Evolutionary conservation across 2,329 filamentous ascomycete genomes (phyloP), one percentile per base, ranked within the genome.

Genomic region (Coleophoma crateriformis): DNA sequence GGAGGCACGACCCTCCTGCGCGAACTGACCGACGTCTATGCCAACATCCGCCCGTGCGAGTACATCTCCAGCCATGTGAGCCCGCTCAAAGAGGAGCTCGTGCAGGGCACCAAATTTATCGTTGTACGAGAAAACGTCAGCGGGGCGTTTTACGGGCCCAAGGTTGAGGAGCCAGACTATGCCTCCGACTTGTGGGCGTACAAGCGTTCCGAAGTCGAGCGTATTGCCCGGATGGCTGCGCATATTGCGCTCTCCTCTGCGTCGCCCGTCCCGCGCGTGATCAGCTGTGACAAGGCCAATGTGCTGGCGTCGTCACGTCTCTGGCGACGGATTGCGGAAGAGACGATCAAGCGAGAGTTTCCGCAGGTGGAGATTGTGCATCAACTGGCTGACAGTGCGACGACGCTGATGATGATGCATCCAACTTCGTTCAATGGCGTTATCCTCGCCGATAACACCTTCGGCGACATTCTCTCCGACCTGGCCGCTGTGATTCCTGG

Each of bases 61-160:
- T 96, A 96, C 73, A 88, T 89, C 46, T 89, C 89, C 1, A 87
- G 95, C 63, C 83, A 90, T 47, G 78, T 75, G 63, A 95, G 89
- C 14, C 90, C 90, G 0, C 82, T 96, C 56, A 94, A 95, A 72
- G 82, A 86, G 49, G 78, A 84, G 4, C 78, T 96, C 54, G 92
- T 87, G 77, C 78, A 82, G 57, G 90, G 87, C 63, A 90, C 87
- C 61, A 86, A 96, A 76, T 88, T 96, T 71, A 87, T 87, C 71
- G 85, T 96, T 63, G 84, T 96, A 53, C 87, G 91, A 46, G 90
- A 96, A 71, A 71, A 95, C 46, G 95, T 90, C 0, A 86, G 88
- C 20, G 90, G 90, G 43, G 90, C 95, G 69, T 96, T 96, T 77
- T 96, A 96, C 68, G 90, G 91, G 48, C 88, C 92, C 37, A 85